phyloP scores from a whole-genome alignment of 176 grass and related monocot species.

The Zizania latifolia region DNA sequence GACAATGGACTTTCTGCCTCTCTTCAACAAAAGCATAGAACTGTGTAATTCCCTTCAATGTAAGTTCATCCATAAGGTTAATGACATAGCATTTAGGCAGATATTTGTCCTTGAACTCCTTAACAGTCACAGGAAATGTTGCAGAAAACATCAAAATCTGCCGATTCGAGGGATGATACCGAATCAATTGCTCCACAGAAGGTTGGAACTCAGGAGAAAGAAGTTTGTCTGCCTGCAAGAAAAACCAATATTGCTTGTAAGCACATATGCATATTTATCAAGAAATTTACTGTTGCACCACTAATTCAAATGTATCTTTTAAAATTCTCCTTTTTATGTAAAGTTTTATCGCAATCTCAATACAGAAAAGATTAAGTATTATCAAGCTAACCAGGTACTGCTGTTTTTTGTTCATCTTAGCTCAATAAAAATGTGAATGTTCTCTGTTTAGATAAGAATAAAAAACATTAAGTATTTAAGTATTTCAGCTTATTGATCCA shows the following conservation, averaged over 20 bases:
- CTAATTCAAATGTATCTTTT: neutral
- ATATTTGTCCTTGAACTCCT: conserved; percentile 84
- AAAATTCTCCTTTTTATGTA: neutral
- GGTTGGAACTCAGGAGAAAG: conserved; percentile 84
- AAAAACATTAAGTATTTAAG: neutral
- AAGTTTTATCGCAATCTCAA: neutral
- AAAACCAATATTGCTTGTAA: conserved; percentile 15
- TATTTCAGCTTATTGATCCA: neutral
- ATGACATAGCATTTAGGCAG: conserved; percentile 75
- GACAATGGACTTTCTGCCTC: conserved; percentile 93
- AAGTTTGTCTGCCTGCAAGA: conserved; percentile 74
- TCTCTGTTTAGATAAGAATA: neutral
- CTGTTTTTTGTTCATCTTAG: neutral
- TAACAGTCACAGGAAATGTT: conserved; percentile 86
- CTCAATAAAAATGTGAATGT: neutral
- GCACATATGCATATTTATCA: neutral
- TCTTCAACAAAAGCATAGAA: conserved; percentile 95
- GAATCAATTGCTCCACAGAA: conserved; percentile 70
- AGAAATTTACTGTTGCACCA: neutral
- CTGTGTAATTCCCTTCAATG: conserved; percentile 84
- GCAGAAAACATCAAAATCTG: conserved; percentile 92
- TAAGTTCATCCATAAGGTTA: conserved; percentile 98
- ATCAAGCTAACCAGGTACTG: neutral
- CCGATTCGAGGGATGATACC: conserved; percentile 55
- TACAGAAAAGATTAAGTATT: neutral